These are phyloP conservation scores for Rhodotorula sp. DNA, from an alignment of 1,284 basidiomycete species.

Conservation along the genomic window DNA sequence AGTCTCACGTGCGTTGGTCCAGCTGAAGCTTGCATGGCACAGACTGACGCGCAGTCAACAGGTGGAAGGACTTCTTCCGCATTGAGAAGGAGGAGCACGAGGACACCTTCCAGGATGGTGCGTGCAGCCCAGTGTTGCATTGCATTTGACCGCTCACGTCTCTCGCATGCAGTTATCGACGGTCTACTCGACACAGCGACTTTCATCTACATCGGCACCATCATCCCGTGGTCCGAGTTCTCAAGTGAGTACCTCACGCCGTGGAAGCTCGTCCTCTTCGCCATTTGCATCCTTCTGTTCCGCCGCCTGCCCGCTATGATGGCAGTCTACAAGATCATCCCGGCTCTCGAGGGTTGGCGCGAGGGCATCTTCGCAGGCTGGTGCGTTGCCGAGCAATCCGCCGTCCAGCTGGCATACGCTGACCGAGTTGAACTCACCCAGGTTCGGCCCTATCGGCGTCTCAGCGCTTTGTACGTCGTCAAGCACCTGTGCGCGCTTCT, in stretches of 20 bases:
- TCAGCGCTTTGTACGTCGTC: conserved; percentile 39
- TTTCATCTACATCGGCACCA: conserved; percentile 54
- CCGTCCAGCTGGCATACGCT: neutral
- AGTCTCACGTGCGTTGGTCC: conserved; percentile 36
- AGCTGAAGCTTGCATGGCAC: too few species aligned
- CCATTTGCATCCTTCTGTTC: conserved; percentile 53
- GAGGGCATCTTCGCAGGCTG: conserved; percentile 51
- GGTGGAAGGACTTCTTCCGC: conserved; percentile 54
- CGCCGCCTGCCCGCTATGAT: conserved; percentile 49
- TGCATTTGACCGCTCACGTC: fast-evolving
- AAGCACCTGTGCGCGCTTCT: neutral
- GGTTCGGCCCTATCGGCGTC: conserved; percentile 54
- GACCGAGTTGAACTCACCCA: neutral
- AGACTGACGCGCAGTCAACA: too few species aligned
- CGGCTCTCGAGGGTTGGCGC: conserved; percentile 44
- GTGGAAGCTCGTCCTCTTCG: conserved; percentile 50
- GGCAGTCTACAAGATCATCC: conserved; percentile 46
- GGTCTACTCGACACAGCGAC: conserved; percentile 53
- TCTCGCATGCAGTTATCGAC: conserved; percentile 54
- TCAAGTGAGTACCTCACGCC: conserved; percentile 43
- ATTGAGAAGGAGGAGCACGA: conserved; percentile 54
- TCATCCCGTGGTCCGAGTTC: conserved; percentile 48
- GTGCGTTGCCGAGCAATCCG: neutral
- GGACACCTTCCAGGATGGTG: conserved; percentile 56
- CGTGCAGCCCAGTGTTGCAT: neutral